These are phyloP conservation scores for Fusarium sp. DNA, from an alignment of 2,329 filamentous ascomycete species.

Conservation along the genomic window DNA sequence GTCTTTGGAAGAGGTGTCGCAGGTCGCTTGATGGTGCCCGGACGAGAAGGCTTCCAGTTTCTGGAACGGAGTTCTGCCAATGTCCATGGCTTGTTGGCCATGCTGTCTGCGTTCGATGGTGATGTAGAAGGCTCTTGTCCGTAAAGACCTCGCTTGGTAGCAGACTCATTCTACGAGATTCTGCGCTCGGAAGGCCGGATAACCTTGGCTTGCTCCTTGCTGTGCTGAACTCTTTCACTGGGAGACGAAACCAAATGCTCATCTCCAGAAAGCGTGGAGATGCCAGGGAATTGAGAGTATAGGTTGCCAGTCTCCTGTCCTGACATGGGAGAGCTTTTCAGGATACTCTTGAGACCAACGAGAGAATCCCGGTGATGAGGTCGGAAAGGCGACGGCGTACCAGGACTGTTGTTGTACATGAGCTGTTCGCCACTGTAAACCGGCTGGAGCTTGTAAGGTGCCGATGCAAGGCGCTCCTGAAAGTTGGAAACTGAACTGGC, in stretches of 20 bases:
- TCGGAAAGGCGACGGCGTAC: constrained; percentile 21
- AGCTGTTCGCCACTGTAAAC: constrained; percentile 34
- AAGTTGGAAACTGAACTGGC: neutral
- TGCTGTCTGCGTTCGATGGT: neutral
- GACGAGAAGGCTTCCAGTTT: constrained; percentile 9
- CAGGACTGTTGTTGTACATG: neutral
- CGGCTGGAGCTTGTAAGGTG: constrained; percentile 29
- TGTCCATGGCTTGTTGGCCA: constrained; percentile 7
- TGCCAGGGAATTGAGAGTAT: neutral
- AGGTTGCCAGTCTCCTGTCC: neutral
- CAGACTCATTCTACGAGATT: constrained; percentile 14
- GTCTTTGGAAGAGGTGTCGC: constrained; percentile 4
- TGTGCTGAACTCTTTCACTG: constrained; percentile 26
- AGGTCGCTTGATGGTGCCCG: neutral
- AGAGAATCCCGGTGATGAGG: constrained; percentile 35
- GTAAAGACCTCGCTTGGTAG: neutral
- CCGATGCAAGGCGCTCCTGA: neutral
- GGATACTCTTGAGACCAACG: constrained; percentile 38
- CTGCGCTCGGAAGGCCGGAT: constrained; percentile 12
- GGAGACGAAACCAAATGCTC: constrained; percentile 23
- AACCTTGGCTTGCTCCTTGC: constrained; percentile 27
- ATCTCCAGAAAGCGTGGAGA: constrained; percentile 17
- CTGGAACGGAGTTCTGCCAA: constrained; percentile 8
- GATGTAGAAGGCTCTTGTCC: neutral
- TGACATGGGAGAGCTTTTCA: constrained; percentile 22